Conservation (phyloP, 352 stramenopile species). For the Phytophthora cajani region DNA sequence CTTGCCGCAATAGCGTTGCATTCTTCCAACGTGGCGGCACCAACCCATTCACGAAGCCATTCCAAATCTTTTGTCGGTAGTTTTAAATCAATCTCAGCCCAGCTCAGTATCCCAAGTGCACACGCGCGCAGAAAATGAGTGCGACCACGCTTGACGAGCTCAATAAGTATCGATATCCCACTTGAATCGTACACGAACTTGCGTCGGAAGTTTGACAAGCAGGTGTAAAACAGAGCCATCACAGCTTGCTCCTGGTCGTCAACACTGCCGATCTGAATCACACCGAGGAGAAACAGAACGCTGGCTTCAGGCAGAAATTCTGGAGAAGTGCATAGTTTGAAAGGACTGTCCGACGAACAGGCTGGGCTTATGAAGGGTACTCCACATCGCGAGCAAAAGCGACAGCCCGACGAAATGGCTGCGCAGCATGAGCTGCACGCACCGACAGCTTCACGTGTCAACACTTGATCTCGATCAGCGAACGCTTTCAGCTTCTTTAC, state of each 20-base stretch:
- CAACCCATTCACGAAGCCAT: neutral
- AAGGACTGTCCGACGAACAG: neutral
- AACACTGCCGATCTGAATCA: neutral
- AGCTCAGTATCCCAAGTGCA: constrained; percentile 1
- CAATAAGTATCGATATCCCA: neutral
- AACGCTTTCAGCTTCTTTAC: neutral
- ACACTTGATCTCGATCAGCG: neutral
- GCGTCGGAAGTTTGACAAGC: neutral
- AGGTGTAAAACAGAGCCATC: neutral
- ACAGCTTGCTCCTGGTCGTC: neutral
- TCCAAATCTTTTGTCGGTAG: neutral
- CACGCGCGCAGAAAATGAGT: neutral
- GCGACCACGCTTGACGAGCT: constrained; percentile 2
- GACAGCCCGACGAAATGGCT: neutral
- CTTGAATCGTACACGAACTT: neutral
- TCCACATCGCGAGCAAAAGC: neutral
- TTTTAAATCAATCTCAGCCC: neutral
- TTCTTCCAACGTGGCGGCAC: neutral
- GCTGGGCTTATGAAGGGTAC: neutral
- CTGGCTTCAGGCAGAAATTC: neutral
- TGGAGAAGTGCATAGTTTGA: neutral
- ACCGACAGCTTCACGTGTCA: neutral
- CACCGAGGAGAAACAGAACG: neutral
- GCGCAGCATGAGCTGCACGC: neutral
- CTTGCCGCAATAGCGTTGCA: constrained; percentile 1